Evolutionary conservation across 192 early-diverging fungal species (phyloP).

Genomic region (Chytriomyces confervae): DNA sequence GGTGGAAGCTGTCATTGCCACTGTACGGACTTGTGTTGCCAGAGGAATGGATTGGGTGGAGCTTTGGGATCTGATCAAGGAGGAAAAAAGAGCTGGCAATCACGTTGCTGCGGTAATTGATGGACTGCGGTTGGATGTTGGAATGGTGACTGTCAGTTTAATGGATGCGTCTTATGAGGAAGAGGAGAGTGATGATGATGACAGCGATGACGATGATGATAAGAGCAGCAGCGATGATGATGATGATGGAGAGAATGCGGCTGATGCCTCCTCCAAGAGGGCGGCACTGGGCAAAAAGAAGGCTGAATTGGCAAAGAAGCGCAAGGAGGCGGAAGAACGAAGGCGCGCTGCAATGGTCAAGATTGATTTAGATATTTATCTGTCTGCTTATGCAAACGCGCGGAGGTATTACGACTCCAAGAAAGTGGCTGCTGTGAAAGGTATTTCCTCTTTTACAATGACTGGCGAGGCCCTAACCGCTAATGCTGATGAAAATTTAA

Average conservation of each 20-base stretch:
- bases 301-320: slow-evolving; percentile 40
- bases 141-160: slow-evolving; percentile 77
- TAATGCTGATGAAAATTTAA: not conserved
- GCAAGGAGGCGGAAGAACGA: slow-evolving; percentile 38
- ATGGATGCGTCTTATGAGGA: slow-evolving; percentile 41
- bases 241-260: slow-evolving; percentile 42
- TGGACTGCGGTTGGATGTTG: slow-evolving; percentile 75
- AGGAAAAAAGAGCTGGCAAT: slow-evolving; percentile 72
- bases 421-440: slow-evolving; percentile 81
- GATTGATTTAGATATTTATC: slow-evolving; percentile 90
- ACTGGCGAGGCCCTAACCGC: not conserved
- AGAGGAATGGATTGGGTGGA: slow-evolving; percentile 97
- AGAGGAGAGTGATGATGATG: slow-evolving; percentile 31
- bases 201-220: slow-evolving; percentile 65
- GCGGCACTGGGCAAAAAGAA: slow-evolving; percentile 45
- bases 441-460: not conserved
- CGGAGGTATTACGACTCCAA: slow-evolving; percentile 86
- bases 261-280: slow-evolving; percentile 38
- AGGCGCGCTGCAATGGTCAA: slow-evolving; percentile 24
- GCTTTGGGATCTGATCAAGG: slow-evolving; percentile 81
- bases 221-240: slow-evolving; percentile 51
- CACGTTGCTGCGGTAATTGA: slow-evolving; percentile 79
- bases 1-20: slow-evolving; percentile 86
- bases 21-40: slow-evolving; percentile 87
- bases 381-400: slow-evolving; percentile 89